Conservation (phyloP, 1,284 basidiomycete genomes). For the Fomitopsis schrenkii region DNA sequence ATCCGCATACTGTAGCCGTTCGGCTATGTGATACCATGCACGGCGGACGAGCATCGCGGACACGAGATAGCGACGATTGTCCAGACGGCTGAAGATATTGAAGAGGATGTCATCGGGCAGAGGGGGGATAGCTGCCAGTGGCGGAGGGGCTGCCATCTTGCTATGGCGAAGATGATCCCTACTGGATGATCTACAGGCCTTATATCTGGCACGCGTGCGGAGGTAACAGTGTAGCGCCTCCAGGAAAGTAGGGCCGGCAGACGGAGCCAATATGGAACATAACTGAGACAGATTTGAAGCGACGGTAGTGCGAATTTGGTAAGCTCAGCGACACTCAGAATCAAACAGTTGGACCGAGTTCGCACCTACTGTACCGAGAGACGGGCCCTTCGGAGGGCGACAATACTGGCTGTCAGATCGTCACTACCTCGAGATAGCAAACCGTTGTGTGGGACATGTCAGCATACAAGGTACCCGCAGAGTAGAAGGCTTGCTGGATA, state of each 20-base stretch:
- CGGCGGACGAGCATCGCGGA: constrained; percentile 14
- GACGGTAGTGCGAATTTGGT: background rate
- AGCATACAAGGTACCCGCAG: background rate
- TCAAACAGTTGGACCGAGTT: background rate
- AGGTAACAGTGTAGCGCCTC: background rate
- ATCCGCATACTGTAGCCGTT: constrained; percentile 14
- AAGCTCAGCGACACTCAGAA: background rate
- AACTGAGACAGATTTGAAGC: background rate
- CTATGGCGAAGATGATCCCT: background rate
- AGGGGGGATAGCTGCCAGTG: background rate
- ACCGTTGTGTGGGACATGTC: background rate
- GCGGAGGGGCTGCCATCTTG: constrained; percentile 9
- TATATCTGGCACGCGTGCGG: constrained; percentile 3
- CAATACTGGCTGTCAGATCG: background rate
- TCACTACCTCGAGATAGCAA: background rate
- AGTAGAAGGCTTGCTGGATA: background rate
- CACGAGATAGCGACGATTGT: constrained; percentile 6
- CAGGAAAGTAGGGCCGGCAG: background rate
- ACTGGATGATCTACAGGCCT: background rate
- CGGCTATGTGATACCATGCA: constrained; percentile 17
- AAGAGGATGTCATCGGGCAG: constrained; percentile 18
- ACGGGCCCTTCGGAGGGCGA: background rate
- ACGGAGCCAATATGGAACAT: background rate
- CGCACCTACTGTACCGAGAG: background rate
- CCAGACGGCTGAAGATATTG: constrained; percentile 13